Conservation (phyloP, 2,329 filamentous ascomycete species). For the Bipolaris zeicola region DNA sequence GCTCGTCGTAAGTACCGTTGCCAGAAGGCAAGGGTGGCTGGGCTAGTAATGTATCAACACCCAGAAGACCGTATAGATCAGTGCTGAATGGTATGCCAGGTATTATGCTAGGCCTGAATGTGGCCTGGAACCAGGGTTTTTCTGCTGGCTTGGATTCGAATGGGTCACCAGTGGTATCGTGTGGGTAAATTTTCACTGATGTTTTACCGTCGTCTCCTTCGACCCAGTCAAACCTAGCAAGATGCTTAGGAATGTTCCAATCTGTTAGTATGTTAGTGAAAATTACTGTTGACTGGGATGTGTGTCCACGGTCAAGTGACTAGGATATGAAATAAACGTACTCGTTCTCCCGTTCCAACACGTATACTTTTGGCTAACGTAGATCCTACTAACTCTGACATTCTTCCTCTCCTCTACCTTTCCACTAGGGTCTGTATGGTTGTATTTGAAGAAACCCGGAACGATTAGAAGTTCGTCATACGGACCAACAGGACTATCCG, state of each 20-base stretch:
- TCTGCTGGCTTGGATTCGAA: neutral
- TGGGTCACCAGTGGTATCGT: neutral
- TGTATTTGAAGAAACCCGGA: slow-evolving; percentile 1
- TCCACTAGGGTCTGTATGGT: neutral
- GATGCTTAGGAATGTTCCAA: slow-evolving; percentile 1
- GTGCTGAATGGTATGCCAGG: neutral
- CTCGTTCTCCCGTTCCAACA: neutral
- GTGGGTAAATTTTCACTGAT: neutral
- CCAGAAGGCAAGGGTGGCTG: neutral
- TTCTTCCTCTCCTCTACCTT: neutral
- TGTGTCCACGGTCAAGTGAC: neutral
- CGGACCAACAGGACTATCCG: neutral
- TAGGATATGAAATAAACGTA: neutral
- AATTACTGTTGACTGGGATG: neutral
- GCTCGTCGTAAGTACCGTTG: neutral
- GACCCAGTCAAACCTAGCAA: neutral
- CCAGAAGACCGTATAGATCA: neutral
- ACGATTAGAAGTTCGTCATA: neutral
- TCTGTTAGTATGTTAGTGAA: neutral
- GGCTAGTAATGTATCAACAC: neutral
- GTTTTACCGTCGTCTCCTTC: neutral
- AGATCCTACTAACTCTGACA: neutral
- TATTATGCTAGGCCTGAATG: neutral
- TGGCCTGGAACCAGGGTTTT: neutral
- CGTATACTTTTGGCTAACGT: slow-evolving; percentile 1